Evolutionary conservation across 2,329 filamentous ascomycete species (phyloP), one percentile per base, ranked within the genome.

Genomic region (Apiospora rasikravindrae): DNA sequence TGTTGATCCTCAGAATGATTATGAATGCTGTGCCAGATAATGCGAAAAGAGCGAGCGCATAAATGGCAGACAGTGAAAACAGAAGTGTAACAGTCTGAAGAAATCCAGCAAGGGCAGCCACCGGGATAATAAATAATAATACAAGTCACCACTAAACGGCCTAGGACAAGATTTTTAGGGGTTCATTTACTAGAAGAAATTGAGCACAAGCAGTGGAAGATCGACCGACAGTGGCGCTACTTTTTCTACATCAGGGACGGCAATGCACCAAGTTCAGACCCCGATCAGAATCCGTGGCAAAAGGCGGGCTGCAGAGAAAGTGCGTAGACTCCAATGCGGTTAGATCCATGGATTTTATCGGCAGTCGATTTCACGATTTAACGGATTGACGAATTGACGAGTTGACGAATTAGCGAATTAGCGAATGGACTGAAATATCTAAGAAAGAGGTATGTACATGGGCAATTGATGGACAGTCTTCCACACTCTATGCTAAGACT

Each of bases 111-210:
- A 22, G 53, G n/a, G 57, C 19, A 64, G 57, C 57, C n/a, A 40
- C 57, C 29, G 13, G 33, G 57, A n/a, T n/a, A 64, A 64, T 40
- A 64, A 64, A 22, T 64, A 40, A 64, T 40, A 64, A 64, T 64
- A 64, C 53, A 64, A 26, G 33, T 37, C 29, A 49, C 45, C 45
- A 68, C 33, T 69, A 71, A 33, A 26, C 29, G 33, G 40, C 37
- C 29, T 42, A 29, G 53, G 64, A 45, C 44, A 37, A 16, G 33
- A 47, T 40, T 72, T 72, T 72, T 70, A 70, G 71, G 71, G 71
- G 71, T 72, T 70, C 57, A 70, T 53, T 70, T 61, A 64, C 57
- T 64, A n/a, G 57, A 64, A 40, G 57, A 64, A 22, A 64, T 64
- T 64, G 57, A 64, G 57, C n/a, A 64, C 33, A 64, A 40, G 57